phyloP scores from a whole-genome alignment of 352 stramenopile species.

The Phytophthora brassicae region DNA sequence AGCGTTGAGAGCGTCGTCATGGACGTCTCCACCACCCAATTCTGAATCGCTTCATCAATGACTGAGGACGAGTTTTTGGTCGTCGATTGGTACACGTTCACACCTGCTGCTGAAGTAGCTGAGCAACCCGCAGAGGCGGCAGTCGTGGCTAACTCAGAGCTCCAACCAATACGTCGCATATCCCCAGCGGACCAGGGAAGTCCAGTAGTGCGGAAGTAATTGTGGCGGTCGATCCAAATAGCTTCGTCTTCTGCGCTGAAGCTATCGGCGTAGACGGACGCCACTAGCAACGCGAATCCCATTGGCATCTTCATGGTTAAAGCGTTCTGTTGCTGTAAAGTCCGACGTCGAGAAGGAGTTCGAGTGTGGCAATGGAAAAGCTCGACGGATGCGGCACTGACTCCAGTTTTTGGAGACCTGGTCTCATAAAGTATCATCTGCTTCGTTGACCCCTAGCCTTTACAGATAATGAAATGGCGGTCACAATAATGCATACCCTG shows the following conservation, averaged over 20 bases:
- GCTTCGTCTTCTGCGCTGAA: constrained; percentile 46
- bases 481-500: constrained; percentile 9
- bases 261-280: constrained; percentile 13
- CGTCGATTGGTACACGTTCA: constrained; percentile 54
- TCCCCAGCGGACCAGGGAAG: constrained; percentile 62
- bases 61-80: constrained; percentile 27
- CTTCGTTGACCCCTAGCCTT: no score
- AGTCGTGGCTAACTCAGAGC: constrained; percentile 38
- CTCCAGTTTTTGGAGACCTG: constrained; percentile 19
- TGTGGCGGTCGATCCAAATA: constrained; percentile 73
- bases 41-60: constrained; percentile 57
- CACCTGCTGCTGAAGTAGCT: constrained; percentile 31
- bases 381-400: constrained; percentile 14
- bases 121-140: constrained; percentile 47
- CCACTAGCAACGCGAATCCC: constrained; percentile 13
- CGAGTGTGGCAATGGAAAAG: constrained; percentile 18
- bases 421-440: constrained; percentile 15
- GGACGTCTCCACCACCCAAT: constrained; percentile 62
- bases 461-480: not conserved
- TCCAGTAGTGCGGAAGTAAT: constrained; percentile 79
- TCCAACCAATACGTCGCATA: constrained; percentile 75
- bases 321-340: not conserved
- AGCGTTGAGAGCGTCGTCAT: constrained; percentile 49
- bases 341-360: constrained; percentile 15
- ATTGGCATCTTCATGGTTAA: constrained; percentile 23